Base-by-base conservation (phyloP, 176 grass and related monocot genomes). In the Oryza rufipogon region DNA sequence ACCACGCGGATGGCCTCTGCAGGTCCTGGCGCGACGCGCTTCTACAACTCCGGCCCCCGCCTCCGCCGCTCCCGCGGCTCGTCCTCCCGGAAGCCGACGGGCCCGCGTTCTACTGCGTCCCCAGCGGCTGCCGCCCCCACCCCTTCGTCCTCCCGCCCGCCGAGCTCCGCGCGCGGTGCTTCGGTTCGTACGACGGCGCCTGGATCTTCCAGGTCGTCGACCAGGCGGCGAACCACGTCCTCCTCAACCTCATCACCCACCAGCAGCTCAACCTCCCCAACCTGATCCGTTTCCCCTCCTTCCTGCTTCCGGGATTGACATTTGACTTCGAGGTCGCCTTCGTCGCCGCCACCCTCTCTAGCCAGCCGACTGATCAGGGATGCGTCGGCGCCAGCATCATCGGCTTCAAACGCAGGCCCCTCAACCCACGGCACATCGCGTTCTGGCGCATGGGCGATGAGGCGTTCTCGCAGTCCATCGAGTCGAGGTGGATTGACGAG, bases 261-360 rank as follows among this genome's bases (percentile, higher is more conserved):
- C 2, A 3, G 9, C 13, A 4, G 4, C 11, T 11, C 60, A 0
- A 0, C 3, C 38, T 66, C 39, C 76, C 76, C 76, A 15, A 79
- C 60, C 20, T 15, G 22, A 0, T 0, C 47, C 10, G 46, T 4
- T 0, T 49, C 47, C 12, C 3, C 13, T 2, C 14, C 11, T 3
- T 0, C 13, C 3, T 0, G 3, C 13, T 4, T 10, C 47, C 0
- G 4, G 12, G 0, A 49, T 4, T 49, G 12, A 13, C 0, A 49
- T 13, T 4, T 2, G 13, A 49, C 13, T 1, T 0, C 47, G 4
- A 4, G n/a, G 66, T 66, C 13, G 38, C 45, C 60, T 41, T 65
- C 76, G 38, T 78, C 60, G 38, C 22, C 60, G 60, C 76, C 38
- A 30, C 76, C 14, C 38, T 65, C 76, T 78, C 76, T 6, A 2